These are phyloP conservation scores for Saccharomycopsis microspora DNA, from an alignment of 805 yeast genomes.

Conservation along the genomic window DNA sequence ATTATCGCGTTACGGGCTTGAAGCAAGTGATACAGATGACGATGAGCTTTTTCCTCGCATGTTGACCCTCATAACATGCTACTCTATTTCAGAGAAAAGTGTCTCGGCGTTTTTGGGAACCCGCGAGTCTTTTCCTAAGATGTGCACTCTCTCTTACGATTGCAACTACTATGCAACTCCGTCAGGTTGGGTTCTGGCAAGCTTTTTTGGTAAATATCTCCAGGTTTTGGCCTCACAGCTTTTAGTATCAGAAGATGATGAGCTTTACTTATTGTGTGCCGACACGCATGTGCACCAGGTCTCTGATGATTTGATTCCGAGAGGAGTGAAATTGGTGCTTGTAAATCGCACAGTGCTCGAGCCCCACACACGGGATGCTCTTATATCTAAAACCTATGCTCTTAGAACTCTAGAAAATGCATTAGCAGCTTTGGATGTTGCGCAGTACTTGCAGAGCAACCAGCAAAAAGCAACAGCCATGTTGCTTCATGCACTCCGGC, in stretches of 20 bases:
- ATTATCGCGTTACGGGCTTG: no score
- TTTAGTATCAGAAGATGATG: background rate
- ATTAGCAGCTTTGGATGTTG: background rate
- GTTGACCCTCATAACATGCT: no score
- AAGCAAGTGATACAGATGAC: no score
- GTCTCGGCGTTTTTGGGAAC: no score
- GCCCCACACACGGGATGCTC: background rate
- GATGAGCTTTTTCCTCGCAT: no score
- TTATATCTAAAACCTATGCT: background rate
- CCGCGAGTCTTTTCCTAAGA: background rate
- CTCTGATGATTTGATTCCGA: conserved; percentile 4
- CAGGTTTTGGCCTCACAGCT: background rate
- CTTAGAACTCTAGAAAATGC: background rate
- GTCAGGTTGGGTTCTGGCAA: conserved; percentile 3
- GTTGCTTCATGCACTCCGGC: no score
- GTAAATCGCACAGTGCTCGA: background rate
- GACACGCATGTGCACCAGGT: background rate
- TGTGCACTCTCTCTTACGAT: background rate
- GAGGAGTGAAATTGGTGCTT: background rate
- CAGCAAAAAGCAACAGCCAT: background rate
- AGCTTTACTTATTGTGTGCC: background rate
- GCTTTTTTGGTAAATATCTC: conserved; percentile 1
- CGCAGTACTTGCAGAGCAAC: background rate
- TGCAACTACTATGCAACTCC: conserved; percentile 5
- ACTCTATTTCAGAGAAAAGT: no score